phyloP scores from a whole-genome alignment of 371 early-diverging fungal genomes.

The Agmasoma carcini region DNA sequence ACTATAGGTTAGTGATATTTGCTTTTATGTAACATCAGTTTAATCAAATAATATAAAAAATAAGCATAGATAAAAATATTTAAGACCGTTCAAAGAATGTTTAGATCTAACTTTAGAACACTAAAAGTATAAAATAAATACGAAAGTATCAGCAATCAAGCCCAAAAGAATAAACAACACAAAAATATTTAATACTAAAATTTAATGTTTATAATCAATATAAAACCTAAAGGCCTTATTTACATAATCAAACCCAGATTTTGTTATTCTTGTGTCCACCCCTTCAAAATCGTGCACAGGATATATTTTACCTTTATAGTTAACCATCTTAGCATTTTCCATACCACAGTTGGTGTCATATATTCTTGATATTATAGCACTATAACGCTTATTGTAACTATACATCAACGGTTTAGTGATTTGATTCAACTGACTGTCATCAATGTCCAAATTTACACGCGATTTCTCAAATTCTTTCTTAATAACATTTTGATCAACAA shows the following conservation, averaged over 20 bases:
- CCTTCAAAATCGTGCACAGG: not conserved
- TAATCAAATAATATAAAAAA: too few relatives aligned
- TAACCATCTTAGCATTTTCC: not conserved
- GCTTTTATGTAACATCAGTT: too few relatives aligned
- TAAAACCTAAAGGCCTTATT: not conserved
- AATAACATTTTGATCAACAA: conserved; percentile 31
- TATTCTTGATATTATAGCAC: not conserved
- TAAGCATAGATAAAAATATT: too few relatives aligned
- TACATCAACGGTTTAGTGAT: conserved; percentile 24
- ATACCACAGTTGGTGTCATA: not conserved
- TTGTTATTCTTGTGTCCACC: not conserved
- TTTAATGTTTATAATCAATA: conserved; percentile 1
- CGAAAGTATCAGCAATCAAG: too few relatives aligned
- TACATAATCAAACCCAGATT: not conserved
- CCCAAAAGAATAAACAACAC: too few relatives aligned
- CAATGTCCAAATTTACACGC: conserved; percentile 5
- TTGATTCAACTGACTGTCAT: conserved; percentile 43
- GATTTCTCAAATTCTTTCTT: not conserved
- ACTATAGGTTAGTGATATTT: too few relatives aligned
- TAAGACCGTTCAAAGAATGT: too few relatives aligned
- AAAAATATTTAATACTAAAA: too few relatives aligned
- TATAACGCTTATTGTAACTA: not conserved
- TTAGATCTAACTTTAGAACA: too few relatives aligned
- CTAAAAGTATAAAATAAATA: too few relatives aligned
- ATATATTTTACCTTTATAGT: not conserved